Base-by-base conservation (phyloP, 169 alveolate genomes). In the Plasmodium inui region DNA sequence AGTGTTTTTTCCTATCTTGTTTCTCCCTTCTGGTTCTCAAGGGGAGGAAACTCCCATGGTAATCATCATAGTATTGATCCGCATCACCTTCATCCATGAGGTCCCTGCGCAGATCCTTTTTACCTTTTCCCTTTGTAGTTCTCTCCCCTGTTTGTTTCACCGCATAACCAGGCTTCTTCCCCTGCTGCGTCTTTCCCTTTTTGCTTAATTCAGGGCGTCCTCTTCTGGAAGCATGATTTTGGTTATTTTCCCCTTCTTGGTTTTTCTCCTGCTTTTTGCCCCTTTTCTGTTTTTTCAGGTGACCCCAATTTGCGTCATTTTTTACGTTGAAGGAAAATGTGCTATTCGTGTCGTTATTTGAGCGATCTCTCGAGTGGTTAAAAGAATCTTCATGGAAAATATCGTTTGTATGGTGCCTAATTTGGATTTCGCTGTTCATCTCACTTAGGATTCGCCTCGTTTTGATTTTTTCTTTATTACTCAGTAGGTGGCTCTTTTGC, bases 321-420 rank as follows among this genome's bases (percentile, higher is more conserved):
- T 74, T 74, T 55, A 86, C 44, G 37, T 86, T 30, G 76, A 84
- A 84, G 17, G 93, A 86, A 57, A 53, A 76, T 41, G 84, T 70
- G 67, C 85, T 86, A 74, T 76, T 74, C 30, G 93, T 39, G 12
- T 46, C 73, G 22, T 14, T 84, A 34, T n/a, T 28, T 46, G 34
- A 30, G 22, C 9, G 30, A 2, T 86, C 81, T 32, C 46, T 53
- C 0, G 30, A 8, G 37, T 67, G 76, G n/a, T 67, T 67, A 26
- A 67, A 67, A 67, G 22, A 26, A 70, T 17, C 53, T 3, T 76
- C 73, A 39, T 30, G 57, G 70, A 55, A 44, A 8, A 28, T 19
- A 50, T 19, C 70, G 10, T 26, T 34, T 7, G 55, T 12, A 74
- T 74, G 50, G 67, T 86, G 61, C 53, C n/a, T 55, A n/a, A 86